A percentile compares a stretch with the other conserved stretches of the same genome.
phyloP scores from a whole-genome alignment of 2,329 filamentous ascomycete species.

The Diaporthe amygdali region DNA sequence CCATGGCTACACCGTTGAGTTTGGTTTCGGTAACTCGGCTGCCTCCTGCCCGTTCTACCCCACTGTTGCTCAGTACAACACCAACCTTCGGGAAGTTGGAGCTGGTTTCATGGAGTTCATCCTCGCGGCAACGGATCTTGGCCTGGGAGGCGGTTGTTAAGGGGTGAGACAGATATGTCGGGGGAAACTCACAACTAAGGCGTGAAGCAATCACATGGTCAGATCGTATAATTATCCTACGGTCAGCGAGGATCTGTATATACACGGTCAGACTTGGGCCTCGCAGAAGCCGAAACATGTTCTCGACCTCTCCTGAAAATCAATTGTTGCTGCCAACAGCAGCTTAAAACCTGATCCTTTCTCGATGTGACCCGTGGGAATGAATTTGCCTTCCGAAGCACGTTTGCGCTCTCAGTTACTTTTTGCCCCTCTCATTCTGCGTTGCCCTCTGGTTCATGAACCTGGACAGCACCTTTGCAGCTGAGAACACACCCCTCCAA shows the following conservation, averaged over 20 bases:
- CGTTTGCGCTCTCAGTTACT: background rate
- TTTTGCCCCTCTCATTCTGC: no score
- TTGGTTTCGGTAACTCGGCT: conserved; percentile 40
- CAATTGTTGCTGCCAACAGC: background rate
- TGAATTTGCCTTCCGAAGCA: background rate
- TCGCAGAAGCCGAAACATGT: no score
- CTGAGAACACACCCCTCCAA: no score
- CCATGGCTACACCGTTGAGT: conserved; percentile 52
- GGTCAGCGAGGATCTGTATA: background rate
- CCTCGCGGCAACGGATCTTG: conserved; percentile 3
- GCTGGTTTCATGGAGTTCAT: conserved; percentile 52
- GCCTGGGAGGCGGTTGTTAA: background rate
- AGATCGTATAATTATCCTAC: background rate
- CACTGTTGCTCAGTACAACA: conserved; percentile 45
- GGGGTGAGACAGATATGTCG: background rate
- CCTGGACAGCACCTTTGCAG: no score
- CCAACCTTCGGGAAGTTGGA: conserved; percentile 49
- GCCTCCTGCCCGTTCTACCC: conserved; percentile 51
- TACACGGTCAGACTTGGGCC: background rate
- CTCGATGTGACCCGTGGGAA: background rate
- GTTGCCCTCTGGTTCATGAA: no score
- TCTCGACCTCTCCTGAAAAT: background rate
- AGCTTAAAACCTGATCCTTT: no score
- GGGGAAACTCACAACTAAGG: background rate
- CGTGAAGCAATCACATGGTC: background rate